phyloP scores from a whole-genome alignment of 352 stramenopile species.

The Pythium phragmitis region DNA sequence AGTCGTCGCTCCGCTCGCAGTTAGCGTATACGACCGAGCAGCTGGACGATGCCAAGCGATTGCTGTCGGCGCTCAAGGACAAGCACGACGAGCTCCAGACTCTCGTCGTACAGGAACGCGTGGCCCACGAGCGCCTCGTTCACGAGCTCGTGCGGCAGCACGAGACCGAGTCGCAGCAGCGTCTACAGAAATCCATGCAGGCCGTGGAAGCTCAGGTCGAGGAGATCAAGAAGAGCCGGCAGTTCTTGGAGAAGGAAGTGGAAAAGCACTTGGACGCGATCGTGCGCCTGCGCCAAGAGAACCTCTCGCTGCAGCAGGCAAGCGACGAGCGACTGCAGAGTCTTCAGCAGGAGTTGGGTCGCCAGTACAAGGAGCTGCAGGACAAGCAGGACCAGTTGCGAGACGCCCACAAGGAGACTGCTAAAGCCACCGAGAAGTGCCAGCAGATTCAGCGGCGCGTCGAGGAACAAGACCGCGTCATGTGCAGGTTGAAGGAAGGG shows the following conservation, averaged over 20 bases:
- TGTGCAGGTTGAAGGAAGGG: slow-evolving; percentile 36
- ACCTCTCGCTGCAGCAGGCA: slow-evolving; percentile 44
- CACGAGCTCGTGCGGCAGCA: slow-evolving; percentile 51
- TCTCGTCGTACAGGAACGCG: slow-evolving; percentile 45
- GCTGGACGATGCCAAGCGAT: slow-evolving; percentile 37
- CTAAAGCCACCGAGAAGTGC: slow-evolving; percentile 45
- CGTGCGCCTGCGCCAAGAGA: slow-evolving; percentile 55
- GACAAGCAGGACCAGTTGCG: slow-evolving; percentile 39
- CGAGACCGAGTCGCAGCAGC: slow-evolving; percentile 51
- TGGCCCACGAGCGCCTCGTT: slow-evolving; percentile 55
- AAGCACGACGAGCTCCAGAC: slow-evolving; percentile 49
- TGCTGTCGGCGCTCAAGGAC: slow-evolving; percentile 33
- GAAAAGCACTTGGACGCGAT: slow-evolving; percentile 61
- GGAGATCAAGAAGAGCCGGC: slow-evolving; percentile 58
- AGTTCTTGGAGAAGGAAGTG: slow-evolving; percentile 62
- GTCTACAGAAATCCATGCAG: slow-evolving; percentile 51
- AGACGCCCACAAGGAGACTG: slow-evolving; percentile 33
- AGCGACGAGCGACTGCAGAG: slow-evolving; percentile 35
- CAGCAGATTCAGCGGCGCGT: slow-evolving; percentile 39
- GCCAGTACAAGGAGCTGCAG: slow-evolving; percentile 44
- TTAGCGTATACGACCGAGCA: slow-evolving; percentile 37
- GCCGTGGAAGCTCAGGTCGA: slow-evolving; percentile 61
- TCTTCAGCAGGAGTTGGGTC: slow-evolving; percentile 35
- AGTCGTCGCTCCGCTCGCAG: slow-evolving; percentile 45
- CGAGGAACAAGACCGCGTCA: slow-evolving; percentile 37